Base-by-base conservation (phyloP, 2,329 filamentous ascomycete genomes). In the Aspergillus sp. region DNA sequence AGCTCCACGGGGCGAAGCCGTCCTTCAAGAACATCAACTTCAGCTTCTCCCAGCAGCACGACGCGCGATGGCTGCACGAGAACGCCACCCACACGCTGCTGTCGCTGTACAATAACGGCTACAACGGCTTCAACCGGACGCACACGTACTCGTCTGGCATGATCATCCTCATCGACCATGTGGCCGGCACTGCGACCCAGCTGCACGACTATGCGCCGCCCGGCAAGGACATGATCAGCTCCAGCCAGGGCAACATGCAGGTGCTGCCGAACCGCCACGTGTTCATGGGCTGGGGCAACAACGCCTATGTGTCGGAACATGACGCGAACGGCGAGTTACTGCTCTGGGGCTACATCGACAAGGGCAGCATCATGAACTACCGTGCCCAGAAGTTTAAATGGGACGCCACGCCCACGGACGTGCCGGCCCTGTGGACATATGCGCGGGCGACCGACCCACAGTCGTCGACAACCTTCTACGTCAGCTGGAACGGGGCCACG, bases 261-360 rank as follows among this genome's bases (percentile, higher is more conserved):
- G 55, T 68, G 2, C 60, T 74, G 7, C 59, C 66, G 9, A 73
- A 73, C 51, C 60, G 63, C 8, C 72, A 74, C 40, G 63, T 67
- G 6, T 62, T 76, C 24, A 68, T 73, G 22, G 71, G 72, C 47
- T 75, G 73, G 72, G 73, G 73, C n/a, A 73, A 72, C 56, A 69
- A 72, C 41, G 61, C 67, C 2, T 73, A 66, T 49, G 61, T 73
- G 8, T 73, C 73, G 1, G 73, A 75, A 54, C 67, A 73, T 44
- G 63, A 67, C 19, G 61, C 64, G n/a, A 58, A 69, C 8, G 73
- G 71, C 10, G 67, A 69, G 19, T 50, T 74, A 4, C 52, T 75
- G 3, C 65, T 72, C 46, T 73, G 71, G 66, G 72, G 66, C 2
- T 60, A 59, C 20, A 63, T 75, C 45, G 68, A 65, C 41, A 59